A percentile compares a stretch with the other conserved stretches of the same genome.
These are phyloP conservation scores for Oryza glaberrima DNA, from an alignment of 176 grass and related monocot species.

Conservation along the genomic window DNA sequence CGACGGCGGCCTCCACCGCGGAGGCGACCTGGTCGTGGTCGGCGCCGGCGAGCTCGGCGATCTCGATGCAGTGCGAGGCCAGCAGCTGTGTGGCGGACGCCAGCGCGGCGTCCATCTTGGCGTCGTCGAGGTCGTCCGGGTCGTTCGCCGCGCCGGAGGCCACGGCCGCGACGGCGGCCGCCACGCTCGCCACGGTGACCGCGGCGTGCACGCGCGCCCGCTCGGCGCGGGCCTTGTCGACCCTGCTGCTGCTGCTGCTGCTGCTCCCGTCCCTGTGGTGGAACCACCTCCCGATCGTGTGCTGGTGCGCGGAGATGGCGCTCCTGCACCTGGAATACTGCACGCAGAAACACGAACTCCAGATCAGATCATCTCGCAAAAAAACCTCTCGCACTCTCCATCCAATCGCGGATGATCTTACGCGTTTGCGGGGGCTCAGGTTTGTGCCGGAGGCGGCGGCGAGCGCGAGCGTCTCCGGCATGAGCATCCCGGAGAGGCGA, in stretches of 20 bases:
- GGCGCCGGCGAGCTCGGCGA: conserved; percentile 74
- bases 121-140: conserved; percentile 30
- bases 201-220: conserved; percentile 78
- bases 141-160: conserved; percentile 35
- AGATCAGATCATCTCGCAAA: background rate
- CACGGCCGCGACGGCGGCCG: conserved; percentile 75
- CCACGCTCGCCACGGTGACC: conserved; percentile 84
- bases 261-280: conserved; percentile 61
- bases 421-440: conserved; percentile 51
- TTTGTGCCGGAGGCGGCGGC: conserved; percentile 47
- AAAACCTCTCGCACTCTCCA: background rate
- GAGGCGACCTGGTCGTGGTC: conserved; percentile 70
- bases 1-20: conserved; percentile 71
- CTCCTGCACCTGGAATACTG: conserved; percentile 58
- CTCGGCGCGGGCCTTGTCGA: conserved; percentile 78
- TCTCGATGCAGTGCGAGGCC: conserved; percentile 83
- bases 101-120: conserved; percentile 72
- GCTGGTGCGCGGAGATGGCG: conserved; percentile 55
- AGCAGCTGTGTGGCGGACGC: conserved; percentile 87
- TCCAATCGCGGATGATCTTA: conserved; percentile 30
- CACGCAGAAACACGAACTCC: background rate
- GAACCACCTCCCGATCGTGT: conserved; percentile 78
- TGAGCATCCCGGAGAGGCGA: conserved; percentile 59
- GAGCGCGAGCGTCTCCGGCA: conserved; percentile 64
- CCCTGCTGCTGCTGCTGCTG: conserved; percentile 38